Percentiles rank a stretch among this genome's conserved stretches.
Conservation (phyloP, 176 grass and related monocot genomes). For the Chrysopogon serrulatus region DNA sequence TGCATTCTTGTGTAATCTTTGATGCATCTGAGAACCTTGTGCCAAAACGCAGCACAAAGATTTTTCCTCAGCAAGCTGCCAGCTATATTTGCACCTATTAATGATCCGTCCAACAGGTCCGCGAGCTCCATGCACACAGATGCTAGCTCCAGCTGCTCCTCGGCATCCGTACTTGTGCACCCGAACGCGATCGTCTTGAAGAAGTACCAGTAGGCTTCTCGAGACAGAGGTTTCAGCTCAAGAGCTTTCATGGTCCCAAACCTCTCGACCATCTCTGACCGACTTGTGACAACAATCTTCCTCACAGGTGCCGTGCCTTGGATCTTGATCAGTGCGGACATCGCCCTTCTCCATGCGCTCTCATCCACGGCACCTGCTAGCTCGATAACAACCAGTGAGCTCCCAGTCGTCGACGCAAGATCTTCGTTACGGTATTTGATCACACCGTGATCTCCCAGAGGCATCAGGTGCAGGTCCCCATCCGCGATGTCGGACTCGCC, state of each 20-base stretch:
- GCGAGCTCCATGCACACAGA: not conserved
- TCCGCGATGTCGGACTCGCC: not conserved
- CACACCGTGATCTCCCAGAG: not conserved
- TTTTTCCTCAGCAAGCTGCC: not conserved
- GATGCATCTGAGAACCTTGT: not conserved
- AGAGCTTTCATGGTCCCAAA: not conserved
- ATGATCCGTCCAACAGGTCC: not conserved
- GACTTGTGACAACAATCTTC: not conserved
- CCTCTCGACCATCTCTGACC: not conserved
- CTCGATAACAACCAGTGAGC: conserved; percentile 17
- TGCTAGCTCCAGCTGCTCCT: not conserved
- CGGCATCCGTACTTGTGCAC: not conserved
- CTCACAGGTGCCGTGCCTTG: not conserved
- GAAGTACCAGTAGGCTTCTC: conserved; percentile 6
- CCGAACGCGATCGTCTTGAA: conserved; percentile 9
- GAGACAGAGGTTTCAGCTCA: not conserved
- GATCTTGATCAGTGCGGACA: not conserved
- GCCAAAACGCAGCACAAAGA: not conserved
- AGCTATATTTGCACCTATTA: not conserved
- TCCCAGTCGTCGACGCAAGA: not conserved
- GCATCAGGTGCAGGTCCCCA: not conserved
- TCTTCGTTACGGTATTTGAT: not conserved
- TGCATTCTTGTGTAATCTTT: not conserved
- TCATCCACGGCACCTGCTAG: not conserved
- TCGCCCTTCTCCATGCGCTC: not conserved